Conservation (phyloP, 805 yeast genomes). For the Myxozyma kluyveri region DNA sequence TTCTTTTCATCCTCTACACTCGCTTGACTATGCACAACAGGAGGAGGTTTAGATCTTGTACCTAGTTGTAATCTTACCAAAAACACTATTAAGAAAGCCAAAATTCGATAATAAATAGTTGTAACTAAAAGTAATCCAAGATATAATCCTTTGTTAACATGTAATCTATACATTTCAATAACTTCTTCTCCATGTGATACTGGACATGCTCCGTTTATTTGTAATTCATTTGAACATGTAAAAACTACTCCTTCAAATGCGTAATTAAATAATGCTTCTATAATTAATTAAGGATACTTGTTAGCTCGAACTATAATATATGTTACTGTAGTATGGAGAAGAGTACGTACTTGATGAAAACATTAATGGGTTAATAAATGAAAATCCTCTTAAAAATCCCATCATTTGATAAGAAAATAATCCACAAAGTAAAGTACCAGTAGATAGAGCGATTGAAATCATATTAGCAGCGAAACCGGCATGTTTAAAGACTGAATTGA, state of each 20-base stretch:
- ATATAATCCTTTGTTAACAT: slow-evolving; percentile 26
- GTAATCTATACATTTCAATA: slow-evolving; percentile 50
- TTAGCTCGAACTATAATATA: slow-evolving; percentile 2
- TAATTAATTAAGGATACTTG: no score
- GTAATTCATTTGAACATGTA: slow-evolving; percentile 46
- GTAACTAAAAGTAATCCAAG: slow-evolving; percentile 33
- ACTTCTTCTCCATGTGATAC: slow-evolving; percentile 57
- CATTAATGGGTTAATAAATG: slow-evolving; percentile 74
- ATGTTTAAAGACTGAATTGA: slow-evolving; percentile 68
- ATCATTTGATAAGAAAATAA: slow-evolving; percentile 77
- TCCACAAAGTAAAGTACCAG: slow-evolving; percentile 83
- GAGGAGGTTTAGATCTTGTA: no score
- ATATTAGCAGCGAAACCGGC: slow-evolving; percentile 78
- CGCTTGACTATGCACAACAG: no score
- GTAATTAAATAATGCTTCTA: slow-evolving; percentile 17
- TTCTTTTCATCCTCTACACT: no score
- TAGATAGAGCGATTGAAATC: slow-evolving; percentile 60
- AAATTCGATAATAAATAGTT: slow-evolving; percentile 32
- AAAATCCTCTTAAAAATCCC: slow-evolving; percentile 61
- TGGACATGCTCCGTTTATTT: slow-evolving; percentile 44
- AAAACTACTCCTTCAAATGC: slow-evolving; percentile 55
- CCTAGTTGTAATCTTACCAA: slow-evolving; percentile 19
- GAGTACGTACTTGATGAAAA: slow-evolving; percentile 42
- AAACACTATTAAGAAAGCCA: slow-evolving; percentile 33
- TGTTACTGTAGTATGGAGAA: neutral